These are phyloP conservation scores for Leccinellum albellum DNA, from an alignment of 768 basidiomycete genomes.

Conservation along the genomic window DNA sequence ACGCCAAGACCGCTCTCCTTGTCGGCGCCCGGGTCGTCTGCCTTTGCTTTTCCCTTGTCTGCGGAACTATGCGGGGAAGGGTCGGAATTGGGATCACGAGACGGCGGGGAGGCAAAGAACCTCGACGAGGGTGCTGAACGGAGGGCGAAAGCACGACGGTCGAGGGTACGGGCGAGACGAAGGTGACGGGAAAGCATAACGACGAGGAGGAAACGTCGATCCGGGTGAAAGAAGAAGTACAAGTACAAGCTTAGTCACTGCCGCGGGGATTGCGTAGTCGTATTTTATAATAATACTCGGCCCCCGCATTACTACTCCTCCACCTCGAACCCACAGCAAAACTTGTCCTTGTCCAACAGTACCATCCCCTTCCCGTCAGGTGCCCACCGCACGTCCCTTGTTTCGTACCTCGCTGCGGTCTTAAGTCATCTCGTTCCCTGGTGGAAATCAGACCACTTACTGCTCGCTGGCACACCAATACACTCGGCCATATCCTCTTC, in stretches of 20 bases:
- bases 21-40: conserved; percentile 32
- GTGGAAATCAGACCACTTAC: conserved; percentile 30
- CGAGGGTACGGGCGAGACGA: conserved; percentile 47
- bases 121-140: conserved; percentile 34
- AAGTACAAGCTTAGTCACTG: conserved; percentile 18
- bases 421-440: background rate
- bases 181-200: conserved; percentile 63
- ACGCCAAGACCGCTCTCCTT: conserved; percentile 26
- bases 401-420: conserved; percentile 63
- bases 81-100: conserved; percentile 29
- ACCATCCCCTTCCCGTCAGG: conserved; percentile 83
- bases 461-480: conserved; percentile 83
- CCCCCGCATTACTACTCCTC: conserved; percentile 34
- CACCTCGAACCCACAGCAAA: conserved; percentile 86
- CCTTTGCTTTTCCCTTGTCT: conserved; percentile 34
- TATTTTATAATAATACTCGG: background rate
- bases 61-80: conserved; percentile 16
- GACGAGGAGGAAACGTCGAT: background rate
- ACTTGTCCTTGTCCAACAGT: conserved; percentile 70
- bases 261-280: background rate
- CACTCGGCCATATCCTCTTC: conserved; percentile 85
- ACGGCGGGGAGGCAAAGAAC: conserved; percentile 47
- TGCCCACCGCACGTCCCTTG: conserved; percentile 70
- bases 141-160: conserved; percentile 37
- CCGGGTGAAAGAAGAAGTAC: background rate